Evolutionary conservation across 805 yeast genomes (phyloP), one percentile per base, ranked within the genome.

Genomic region (Kluyveromyces dobzhanskii): DNA sequence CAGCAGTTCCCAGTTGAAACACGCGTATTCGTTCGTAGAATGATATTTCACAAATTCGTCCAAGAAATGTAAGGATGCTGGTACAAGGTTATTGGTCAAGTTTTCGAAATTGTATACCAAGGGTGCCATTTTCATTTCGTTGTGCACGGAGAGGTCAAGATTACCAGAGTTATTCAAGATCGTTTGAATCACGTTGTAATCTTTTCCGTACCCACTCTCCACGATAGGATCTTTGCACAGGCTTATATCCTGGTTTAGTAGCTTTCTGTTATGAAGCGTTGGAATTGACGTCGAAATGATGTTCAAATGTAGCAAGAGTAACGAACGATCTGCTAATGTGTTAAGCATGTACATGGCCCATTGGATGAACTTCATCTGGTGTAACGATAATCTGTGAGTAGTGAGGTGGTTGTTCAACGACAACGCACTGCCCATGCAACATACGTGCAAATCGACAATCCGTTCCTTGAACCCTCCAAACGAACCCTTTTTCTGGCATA

Each of bases 1-100:
- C 49, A 76, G 70, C 35, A 76, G 65, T 45, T 75, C 76, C 82
- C 82, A 76, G 47, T 76, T 76, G 53, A 64, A 76, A 40, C 69
- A 66, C 4, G 75, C 75, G 50, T 69, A 73, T 37, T 70, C 66
- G 32, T 57, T 61, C 38, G 55, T 57, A 41, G 69, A 66, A 47
- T 71, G 72, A 45, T 73, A 67, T 50, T 71, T 69, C 43, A 73
- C 56, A 48, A 76, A 76, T 42, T 73, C 75, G 47, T 72, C 71
- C 45, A 76, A 56, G 45, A 73, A 75, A 47, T 76, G 81, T 32
- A 76, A 49, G 9, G 76, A 64, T 1, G 78, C 68, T 1, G 82
- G 80, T 27, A 76, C 65, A 43, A 76, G 55, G 53, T 75, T 76
- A 45, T 65, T 71, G 14, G 70, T 64, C 42, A 76, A 53, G 51